These are phyloP conservation scores for Solanum chiquidenum DNA, from an alignment of 257 asterid genomes.

Conservation along the genomic window DNA sequence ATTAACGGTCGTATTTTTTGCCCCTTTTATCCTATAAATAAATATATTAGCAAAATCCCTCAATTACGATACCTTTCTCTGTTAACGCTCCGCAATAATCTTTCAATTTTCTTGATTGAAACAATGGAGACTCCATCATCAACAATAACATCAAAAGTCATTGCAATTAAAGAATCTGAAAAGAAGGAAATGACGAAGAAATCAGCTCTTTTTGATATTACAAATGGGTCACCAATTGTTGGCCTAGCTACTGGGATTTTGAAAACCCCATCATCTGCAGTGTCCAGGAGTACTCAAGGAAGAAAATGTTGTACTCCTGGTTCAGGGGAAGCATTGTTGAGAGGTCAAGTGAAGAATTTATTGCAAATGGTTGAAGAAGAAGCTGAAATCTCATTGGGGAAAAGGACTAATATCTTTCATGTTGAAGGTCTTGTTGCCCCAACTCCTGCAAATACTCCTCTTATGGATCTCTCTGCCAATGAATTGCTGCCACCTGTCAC, in stretches of 20 bases:
- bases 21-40: neutral
- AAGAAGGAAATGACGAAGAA: slow-evolving; percentile 16
- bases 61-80: neutral
- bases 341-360: slow-evolving; percentile 83
- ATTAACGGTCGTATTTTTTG: neutral
- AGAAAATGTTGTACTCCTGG: slow-evolving; percentile 43
- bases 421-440: slow-evolving; percentile 33
- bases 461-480: slow-evolving; percentile 17
- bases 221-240: slow-evolving; percentile 87
- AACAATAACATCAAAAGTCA: too few relatives aligned
- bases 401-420: slow-evolving; percentile 25
- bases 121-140: neutral
- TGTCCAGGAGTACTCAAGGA: slow-evolving; percentile 39
- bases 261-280: slow-evolving; percentile 41
- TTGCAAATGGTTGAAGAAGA: slow-evolving; percentile 90
- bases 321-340: slow-evolving; percentile 85
- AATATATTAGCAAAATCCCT: neutral
- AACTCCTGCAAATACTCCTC: slow-evolving; percentile 88
- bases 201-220: slow-evolving; percentile 63
- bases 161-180: slow-evolving; percentile 35
- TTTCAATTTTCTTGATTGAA: neutral
- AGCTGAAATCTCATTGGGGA: slow-evolving; percentile 29
- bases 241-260: slow-evolving; percentile 69
- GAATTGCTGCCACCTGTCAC: slow-evolving; percentile 5
- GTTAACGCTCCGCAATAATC: neutral